Evolutionary conservation across 176 grass and related monocot genomes (phyloP).

Genomic region (Paspalum vaginatum): DNA sequence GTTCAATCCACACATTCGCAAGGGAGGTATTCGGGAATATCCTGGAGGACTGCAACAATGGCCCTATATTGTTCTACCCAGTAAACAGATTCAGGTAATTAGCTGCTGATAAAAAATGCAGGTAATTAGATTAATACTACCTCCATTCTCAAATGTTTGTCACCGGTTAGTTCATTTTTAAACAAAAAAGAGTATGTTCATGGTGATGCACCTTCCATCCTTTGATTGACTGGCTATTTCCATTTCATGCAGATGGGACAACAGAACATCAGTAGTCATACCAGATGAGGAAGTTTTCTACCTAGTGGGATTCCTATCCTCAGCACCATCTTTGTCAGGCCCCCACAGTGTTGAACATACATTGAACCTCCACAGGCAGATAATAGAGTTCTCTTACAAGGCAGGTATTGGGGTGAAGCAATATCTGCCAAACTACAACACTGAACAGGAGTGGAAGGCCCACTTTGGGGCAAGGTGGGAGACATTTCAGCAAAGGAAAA

Average conservation of each 20-base stretch:
- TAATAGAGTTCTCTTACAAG: conserved; percentile 61
- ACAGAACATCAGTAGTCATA: conserved; percentile 70
- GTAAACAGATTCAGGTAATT: conserved; percentile 73
- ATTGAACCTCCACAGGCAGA: conserved; percentile 58
- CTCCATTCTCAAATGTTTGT: too few relatives aligned
- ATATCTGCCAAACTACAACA: conserved; percentile 77
- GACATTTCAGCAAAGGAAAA: conserved; percentile 69
- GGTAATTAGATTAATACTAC: conserved; percentile 39
- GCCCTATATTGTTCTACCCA: conserved; percentile 87
- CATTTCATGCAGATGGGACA: conserved; percentile 77
- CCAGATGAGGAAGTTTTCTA: conserved; percentile 90
- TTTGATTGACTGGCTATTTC: conserved; percentile 17
- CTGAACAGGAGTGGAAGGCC: conserved; percentile 61
- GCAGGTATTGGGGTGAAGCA: conserved; percentile 69
- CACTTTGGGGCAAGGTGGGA: conserved; percentile 87
- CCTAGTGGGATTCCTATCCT: conserved; percentile 82
- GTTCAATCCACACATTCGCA: conserved; percentile 65
- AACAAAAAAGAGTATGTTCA: neutral
- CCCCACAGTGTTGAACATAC: conserved; percentile 47
- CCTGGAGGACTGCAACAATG: conserved; percentile 70
- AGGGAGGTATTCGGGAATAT: conserved; percentile 77
- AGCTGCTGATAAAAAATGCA: conserved; percentile 33
- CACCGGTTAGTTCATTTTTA: too few relatives aligned
- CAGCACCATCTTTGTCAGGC: conserved; percentile 32
- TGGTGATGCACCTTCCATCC: neutral